Evolutionary conservation across 2,329 filamentous ascomycete genomes (phyloP), one percentile per base, ranked within the genome.

Genomic region (Colletotrichum limetticola): DNA sequence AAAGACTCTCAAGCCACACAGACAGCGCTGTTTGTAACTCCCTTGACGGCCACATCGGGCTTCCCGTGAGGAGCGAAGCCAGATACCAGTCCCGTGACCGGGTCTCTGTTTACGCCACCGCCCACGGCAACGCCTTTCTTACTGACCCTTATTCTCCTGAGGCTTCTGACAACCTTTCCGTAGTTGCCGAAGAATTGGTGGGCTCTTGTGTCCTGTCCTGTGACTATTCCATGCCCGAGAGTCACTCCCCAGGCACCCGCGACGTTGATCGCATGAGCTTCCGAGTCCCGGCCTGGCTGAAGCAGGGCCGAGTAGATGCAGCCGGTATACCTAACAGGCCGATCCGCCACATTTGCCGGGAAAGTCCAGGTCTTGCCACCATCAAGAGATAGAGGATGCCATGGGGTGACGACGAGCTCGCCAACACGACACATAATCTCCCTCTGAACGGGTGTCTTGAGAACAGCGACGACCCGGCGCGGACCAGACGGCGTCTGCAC

Each of bases 101-200:
- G 59, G 65, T 84, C 79, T 67, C 85, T 81, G 22, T 79, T 74
- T 42, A 87, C 80, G 0, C 87, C 87, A 12, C 80, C 80, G 9
- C 86, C 85, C n/a, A 83, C 64, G 0, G 85, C 83, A 9, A 88
- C 71, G 0, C 88, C 88, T 24, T 80, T 79, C 12, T 78, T 77
- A 1, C 79, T 75, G 11, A 80, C 80, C 2, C 78, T 78, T 7
- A 80, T 74, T 4, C 72, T 75, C 26, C 81, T 68, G 55, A 91
- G 72, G 24, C 82, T 81, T 68, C 81, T 81, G 2, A 79, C 78
- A 0, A 90, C 86, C 9, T 76, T 76, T 3, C 78, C 75, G 60
- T 89, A 88, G 67, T 88, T 81, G 1, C 90, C 90, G 71, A 91
- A 87, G 79, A 91, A 91, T 5, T 68, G 74, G 76, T 91, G 90